Evolutionary conservation across 1,284 basidiomycete genomes (phyloP), one percentile per base, ranked within the genome.

Genomic region (Pseudozyma sp.): DNA sequence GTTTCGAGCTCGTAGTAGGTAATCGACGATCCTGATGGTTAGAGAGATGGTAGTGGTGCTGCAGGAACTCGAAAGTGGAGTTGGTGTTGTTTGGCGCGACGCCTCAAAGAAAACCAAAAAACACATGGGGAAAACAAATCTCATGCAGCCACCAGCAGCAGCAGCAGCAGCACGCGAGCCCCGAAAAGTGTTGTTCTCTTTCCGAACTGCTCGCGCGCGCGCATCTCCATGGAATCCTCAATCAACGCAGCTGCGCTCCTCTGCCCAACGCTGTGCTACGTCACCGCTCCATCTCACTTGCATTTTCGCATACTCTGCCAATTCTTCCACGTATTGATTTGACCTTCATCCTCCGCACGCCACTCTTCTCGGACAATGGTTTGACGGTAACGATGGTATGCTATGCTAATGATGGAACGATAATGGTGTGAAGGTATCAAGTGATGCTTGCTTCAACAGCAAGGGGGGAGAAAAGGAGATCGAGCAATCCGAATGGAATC

Each of bases 151-250:
- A 24, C 24, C 24, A 24, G 24, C 24, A 16, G 40, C 7, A 24
- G 24, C 24, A 16, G 40, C 7, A 14, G 40, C 40, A 14, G 40
- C 40, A 7, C 14, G 16, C 19, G 16, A 24, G 8, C 17, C 14
- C 8, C 2, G 19, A 39, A 51, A 51, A 44, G 40, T 53, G 40
- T 53, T 53, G 49, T 53, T 53, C 39, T 34, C 30, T 10, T 44
- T 14, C 40, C 24, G 24, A 24, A 42, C 10, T 16, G 40, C 8
- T 16, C 13, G 31, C 33, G 42, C 34, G 52, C 52, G 42, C 16
- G 47, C 48, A 11, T 37, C 35, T 37, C 10, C 35, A 14, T 37
- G 35, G 19, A 19, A 39, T 14, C n/a, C 24, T 37, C 19, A 37
- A 49, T 30, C 37, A 51, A 39, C 49, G 19, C 37, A 24, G 17